A percentile compares a stretch with the other conserved stretches of the same genome.
These are phyloP conservation scores for Neurospora sp. DNA, from an alignment of 495 filamentous ascomycete species.

Conservation along the genomic window DNA sequence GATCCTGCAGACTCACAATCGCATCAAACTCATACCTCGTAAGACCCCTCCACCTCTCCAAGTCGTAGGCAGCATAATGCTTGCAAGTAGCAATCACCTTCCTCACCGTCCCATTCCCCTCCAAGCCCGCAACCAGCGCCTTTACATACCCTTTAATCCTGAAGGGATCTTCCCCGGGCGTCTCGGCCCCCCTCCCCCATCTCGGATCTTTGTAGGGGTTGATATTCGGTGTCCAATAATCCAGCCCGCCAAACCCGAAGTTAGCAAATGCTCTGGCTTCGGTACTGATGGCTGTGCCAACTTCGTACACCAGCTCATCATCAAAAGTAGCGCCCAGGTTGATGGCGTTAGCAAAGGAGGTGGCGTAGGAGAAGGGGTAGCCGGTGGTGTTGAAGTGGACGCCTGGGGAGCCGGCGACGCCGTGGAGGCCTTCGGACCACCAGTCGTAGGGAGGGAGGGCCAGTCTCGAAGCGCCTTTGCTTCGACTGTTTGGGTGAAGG, in stretches of 20 bases:
- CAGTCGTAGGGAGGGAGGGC: slow-evolving; percentile 38
- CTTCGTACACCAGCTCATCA: slow-evolving; percentile 32
- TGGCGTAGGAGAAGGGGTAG: slow-evolving; percentile 35
- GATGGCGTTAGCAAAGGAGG: slow-evolving; percentile 39
- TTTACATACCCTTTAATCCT: slow-evolving; percentile 44
- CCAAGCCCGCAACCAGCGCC: slow-evolving; percentile 49
- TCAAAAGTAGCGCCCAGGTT: slow-evolving; percentile 36
- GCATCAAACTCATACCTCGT: slow-evolving; percentile 27
- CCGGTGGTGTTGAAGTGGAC: slow-evolving; percentile 18
- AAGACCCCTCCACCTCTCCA: slow-evolving; percentile 37
- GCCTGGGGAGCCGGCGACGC: slow-evolving; percentile 29
- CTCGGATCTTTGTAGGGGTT: slow-evolving; percentile 49
- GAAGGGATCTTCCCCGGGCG: slow-evolving; percentile 9
- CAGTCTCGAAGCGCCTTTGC: slow-evolving; percentile 13
- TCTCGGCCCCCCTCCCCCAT: slow-evolving; percentile 38
- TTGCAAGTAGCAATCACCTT: slow-evolving; percentile 57
- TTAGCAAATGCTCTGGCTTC: slow-evolving; percentile 64
- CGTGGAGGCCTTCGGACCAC: slow-evolving; percentile 46
- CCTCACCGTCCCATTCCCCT: slow-evolving; percentile 32
- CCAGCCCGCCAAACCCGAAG: slow-evolving; percentile 42
- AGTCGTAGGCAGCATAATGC: slow-evolving; percentile 56
- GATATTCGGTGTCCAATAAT: slow-evolving; percentile 61
- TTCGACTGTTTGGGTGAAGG: slow-evolving; percentile 15
- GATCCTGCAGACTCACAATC: slow-evolving; percentile 26
- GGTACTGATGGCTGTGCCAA: slow-evolving; percentile 41